Conservation (phyloP, 306 rosid species). For the Sphenostylis stenocarpa region DNA sequence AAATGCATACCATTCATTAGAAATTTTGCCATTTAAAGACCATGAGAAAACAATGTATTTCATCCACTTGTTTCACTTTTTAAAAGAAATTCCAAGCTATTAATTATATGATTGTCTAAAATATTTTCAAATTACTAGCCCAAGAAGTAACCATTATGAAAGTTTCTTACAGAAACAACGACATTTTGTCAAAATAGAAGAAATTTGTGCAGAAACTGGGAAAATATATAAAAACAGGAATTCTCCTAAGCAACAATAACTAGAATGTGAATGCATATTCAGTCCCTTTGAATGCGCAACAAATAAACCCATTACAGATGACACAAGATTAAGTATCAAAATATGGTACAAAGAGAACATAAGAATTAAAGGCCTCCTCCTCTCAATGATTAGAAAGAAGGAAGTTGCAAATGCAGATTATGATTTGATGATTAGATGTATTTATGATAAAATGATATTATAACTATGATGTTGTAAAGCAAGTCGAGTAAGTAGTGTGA, state of each 20-base stretch:
- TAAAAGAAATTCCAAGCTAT: not conserved
- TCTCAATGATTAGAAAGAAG: not conserved
- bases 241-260: not conserved
- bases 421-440: not conserved
- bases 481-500: not conserved
- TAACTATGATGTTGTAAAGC: not conserved
- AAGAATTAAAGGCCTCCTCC: not conserved
- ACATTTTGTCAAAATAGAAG: not conserved
- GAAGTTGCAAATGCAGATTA: not conserved
- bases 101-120: not conserved
- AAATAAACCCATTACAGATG: not conserved
- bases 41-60: not conserved
- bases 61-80: not conserved
- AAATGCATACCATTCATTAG: not conserved
- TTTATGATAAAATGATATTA: not conserved
- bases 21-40: not conserved
- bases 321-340: constrained; percentile 10
- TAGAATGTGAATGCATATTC: not conserved
- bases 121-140: not conserved
- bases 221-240: not conserved
- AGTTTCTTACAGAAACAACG: not conserved
- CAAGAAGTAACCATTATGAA: not conserved
- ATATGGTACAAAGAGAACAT: not conserved
- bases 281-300: not conserved
- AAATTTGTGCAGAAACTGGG: not conserved